phyloP scores from a whole-genome alignment of 177 flowering plant species.

The Vitis hybrid region DNA sequence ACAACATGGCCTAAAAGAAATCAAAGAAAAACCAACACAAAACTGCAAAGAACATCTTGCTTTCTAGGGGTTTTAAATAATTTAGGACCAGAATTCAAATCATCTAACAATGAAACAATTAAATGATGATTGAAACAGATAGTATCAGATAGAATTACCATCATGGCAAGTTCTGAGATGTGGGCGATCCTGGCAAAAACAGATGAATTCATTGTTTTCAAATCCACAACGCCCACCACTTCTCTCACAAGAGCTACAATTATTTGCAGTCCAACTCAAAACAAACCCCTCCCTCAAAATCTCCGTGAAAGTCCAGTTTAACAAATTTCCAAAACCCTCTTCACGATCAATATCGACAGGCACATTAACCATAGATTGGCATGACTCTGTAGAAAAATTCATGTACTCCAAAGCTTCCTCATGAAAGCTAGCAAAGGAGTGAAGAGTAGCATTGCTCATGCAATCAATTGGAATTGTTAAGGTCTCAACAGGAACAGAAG shows the following conservation, averaged over 20 bases:
- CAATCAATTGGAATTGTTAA: conserved; percentile 19
- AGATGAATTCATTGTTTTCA: no score
- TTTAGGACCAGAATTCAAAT: no score
- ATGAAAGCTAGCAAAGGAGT: conserved; percentile 38
- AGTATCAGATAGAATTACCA: no score
- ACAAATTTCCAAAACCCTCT: background rate
- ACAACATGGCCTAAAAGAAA: background rate
- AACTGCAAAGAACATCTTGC: no score
- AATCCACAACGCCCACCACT: no score
- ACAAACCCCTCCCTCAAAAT: conserved; percentile 38
- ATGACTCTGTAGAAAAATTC: conserved; percentile 21
- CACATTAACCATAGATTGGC: conserved; percentile 26
- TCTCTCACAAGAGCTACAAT: no score
- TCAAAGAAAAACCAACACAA: background rate
- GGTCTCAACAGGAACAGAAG: conserved; percentile 9
- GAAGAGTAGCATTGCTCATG: conserved; percentile 9
- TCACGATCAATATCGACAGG: conserved; percentile 19
- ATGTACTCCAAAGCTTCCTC: conserved; percentile 11
- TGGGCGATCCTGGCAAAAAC: no score
- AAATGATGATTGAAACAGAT: no score
- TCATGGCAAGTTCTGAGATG: no score
- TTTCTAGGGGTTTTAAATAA: no score
- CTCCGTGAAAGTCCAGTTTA: conserved; percentile 25
- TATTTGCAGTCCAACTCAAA: conserved; percentile 30
- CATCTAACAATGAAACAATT: no score